Percentiles rank a stretch among this genome's conserved stretches.
Conservation (phyloP, 2,329 filamentous ascomycete genomes). For the Ophiostoma ips region DNA sequence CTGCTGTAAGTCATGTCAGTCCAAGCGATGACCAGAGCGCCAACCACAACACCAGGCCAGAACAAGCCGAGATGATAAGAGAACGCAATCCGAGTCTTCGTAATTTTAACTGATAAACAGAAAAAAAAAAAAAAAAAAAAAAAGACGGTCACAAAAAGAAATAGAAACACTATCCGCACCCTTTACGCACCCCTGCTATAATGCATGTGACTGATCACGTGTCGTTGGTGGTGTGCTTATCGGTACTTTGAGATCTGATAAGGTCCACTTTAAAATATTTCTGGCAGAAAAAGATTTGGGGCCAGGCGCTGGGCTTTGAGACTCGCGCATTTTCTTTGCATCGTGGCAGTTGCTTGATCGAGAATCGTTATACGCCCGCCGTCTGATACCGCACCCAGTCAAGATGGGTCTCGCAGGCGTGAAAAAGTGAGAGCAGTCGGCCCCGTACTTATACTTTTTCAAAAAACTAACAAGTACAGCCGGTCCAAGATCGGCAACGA, state of each 20-base stretch:
- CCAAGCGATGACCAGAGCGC: too few relatives aligned
- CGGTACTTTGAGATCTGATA: background rate
- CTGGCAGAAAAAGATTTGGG: slow-evolving; percentile 9
- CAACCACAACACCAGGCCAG: too few relatives aligned
- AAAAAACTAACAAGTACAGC: background rate
- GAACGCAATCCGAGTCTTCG: too few relatives aligned
- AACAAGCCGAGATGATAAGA: too few relatives aligned
- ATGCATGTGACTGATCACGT: background rate
- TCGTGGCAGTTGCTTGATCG: background rate
- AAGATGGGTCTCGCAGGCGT: slow-evolving; percentile 57
- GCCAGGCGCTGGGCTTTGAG: background rate
- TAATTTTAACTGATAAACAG: too few relatives aligned
- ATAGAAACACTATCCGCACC: too few relatives aligned
- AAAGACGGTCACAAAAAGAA: too few relatives aligned
- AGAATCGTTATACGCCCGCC: too few relatives aligned
- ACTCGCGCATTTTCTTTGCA: background rate
- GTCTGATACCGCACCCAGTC: background rate
- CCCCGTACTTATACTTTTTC: too few relatives aligned
- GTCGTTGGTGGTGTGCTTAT: slow-evolving; percentile 6
- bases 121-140: too few relatives aligned
- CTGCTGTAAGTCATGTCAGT: too few relatives aligned
- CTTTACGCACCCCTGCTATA: too few relatives aligned
- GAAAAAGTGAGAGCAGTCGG: slow-evolving; percentile 45
- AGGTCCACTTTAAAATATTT: slow-evolving; percentile 8
- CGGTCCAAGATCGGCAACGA: slow-evolving; percentile 65